phyloP scores from a whole-genome alignment of 768 basidiomycete species.

The Suillus variegatus region DNA sequence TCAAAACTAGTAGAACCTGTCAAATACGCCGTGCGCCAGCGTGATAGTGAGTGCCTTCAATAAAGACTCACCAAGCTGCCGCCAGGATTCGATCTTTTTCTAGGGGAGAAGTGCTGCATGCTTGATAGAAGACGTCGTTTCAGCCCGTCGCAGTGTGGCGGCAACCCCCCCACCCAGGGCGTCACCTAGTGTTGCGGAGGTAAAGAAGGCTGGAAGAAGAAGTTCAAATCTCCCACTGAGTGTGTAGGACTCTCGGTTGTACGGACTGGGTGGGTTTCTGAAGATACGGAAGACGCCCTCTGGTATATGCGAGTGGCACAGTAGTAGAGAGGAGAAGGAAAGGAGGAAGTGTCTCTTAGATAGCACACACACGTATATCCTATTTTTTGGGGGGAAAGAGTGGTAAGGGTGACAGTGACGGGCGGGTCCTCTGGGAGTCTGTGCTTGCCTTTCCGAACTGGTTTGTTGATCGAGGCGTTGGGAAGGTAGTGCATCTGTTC shows the following conservation, averaged over 20 bases:
- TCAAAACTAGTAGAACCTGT: not conserved
- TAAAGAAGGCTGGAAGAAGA: not conserved
- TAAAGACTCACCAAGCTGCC: not conserved
- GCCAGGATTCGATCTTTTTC: not conserved
- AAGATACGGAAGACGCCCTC: not conserved
- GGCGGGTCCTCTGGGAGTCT: not conserved
- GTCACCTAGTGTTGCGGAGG: not conserved
- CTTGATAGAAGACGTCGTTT: not conserved
- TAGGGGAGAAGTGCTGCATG: not conserved
- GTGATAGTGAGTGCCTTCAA: not conserved
- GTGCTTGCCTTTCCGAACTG: not conserved
- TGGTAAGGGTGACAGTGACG: not conserved
- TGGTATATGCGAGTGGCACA: not conserved
- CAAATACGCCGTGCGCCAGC: not conserved
- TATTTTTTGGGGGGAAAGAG: not conserved
- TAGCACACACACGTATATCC: not conserved
- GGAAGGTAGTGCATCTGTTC: not conserved
- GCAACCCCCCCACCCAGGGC: not conserved
- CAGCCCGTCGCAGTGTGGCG: not conserved
- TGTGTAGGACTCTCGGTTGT: not conserved
- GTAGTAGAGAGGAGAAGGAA: not conserved
- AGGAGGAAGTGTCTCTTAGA: not conserved
- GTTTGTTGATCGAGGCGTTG: not conserved
- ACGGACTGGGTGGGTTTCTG: not conserved
- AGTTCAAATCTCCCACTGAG: not conserved